Evolutionary conservation across 306 rosid species (phyloP), one percentile per base, ranked within the genome.

Genomic region (Trifolium subterraneum): DNA sequence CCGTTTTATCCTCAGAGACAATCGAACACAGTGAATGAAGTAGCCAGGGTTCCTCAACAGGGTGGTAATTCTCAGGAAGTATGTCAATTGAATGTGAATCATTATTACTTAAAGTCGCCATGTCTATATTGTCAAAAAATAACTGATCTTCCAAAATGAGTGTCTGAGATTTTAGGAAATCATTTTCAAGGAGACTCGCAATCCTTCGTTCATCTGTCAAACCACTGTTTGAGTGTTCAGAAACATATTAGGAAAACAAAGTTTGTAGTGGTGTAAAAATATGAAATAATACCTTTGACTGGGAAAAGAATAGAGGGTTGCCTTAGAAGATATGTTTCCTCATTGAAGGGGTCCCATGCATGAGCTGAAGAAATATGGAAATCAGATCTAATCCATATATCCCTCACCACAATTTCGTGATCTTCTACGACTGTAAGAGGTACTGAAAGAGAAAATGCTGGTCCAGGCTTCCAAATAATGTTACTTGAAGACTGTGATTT

Each of bases 171-270:
- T 88, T 84, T 68, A 71, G 67, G 54, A 77, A 41, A 41, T 88
- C 86, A 79, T 83, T 86, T 79, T 78, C 85, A 45, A 72, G 74
- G 83, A 62, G 75, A 67, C 79, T 80, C 65, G 14, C 75, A 71
- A 62, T 79, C 82, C 84, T 89, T 70, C 76, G 81, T 55, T 88
- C 92, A 90, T 87, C 97, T 94, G 97, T 90, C 95, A 92, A 94
- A 90, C 80, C 89, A 94, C 97, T 94, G 99, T 90, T 90, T 94
- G 92, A 94, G 99, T 90, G 92, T 92, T 92, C 93, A 94, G 96
- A 90, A 84, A 86, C 96, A 94, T 77, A 82, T 82, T 83, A 76
- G 66, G 79, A 68, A 81, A 73, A 47, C 66, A 68, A 39, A 78
- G 82, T 70, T 69, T 70, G 75, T 70, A 70, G 36, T 63, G 70